Base-by-base conservation (phyloP, 2,329 filamentous ascomycete species). In the Xylariales sp. region DNA sequence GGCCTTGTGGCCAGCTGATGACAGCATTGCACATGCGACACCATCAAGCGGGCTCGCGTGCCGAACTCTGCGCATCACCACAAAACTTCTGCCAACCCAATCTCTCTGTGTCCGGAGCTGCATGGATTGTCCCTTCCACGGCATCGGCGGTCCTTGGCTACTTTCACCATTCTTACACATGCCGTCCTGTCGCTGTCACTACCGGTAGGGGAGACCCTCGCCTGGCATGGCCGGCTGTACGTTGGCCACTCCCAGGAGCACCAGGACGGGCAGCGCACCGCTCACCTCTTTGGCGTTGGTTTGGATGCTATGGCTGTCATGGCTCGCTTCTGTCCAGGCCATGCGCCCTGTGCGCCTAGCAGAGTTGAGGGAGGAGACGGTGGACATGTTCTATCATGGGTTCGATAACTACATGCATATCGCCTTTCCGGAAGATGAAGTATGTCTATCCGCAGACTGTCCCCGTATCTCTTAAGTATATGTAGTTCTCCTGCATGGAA, bases 381-480 rank as follows among this genome's bases (percentile, higher is more conserved):
- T 81, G 41, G 74, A 87, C 50, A 88, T 97, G 75, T 97, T 97
- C 69, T 95, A 95, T 62, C 93, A 98, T 70, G 93, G 93, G 43
- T 97, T 83, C 67, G 82, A 90, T 65, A 95, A 91, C 62, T 98
- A 98, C 69, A 93, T 96, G 82, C 67, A 78, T 48, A 74, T 95
- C 62, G 93, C 90, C 41, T 98, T 96, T 56, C 93, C 93, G 11
- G 93, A 97, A 62, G 93, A 98, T 56, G 93, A 93, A 76, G 79
- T 81, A 59, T 29, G 44, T 2, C 8, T 1, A 5, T 19, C 8
- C 13, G 19, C 18, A 7, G 4, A 23, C 13, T 14, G 5, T 7
- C 13, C 18, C 19, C 28, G 10, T 10, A 30, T 30, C 11, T 7
- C 8, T 15, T 15, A 27, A 6, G 12, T 25, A 27, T 25, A 13